These are phyloP conservation scores for Arthrobotrys conoides DNA, from an alignment of 2,329 filamentous ascomycete genomes.

Conservation along the genomic window DNA sequence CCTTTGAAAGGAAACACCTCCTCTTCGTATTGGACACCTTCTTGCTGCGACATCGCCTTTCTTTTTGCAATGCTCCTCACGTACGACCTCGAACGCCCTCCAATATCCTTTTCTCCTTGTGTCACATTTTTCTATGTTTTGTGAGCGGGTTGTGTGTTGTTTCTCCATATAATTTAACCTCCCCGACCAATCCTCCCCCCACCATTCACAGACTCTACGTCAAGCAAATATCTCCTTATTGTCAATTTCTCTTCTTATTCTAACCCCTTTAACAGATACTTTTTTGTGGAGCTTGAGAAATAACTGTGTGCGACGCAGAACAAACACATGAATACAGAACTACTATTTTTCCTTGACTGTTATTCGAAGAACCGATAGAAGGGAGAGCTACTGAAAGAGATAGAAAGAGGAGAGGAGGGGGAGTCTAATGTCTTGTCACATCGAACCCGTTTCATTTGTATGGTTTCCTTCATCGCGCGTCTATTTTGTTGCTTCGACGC, in stretches of 20 bases:
- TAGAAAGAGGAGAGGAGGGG: constrained; percentile 30
- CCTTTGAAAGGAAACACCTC: constrained; percentile 42
- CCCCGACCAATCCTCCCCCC: constrained; percentile 16
- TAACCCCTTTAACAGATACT: constrained; percentile 39
- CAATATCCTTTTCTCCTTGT: constrained; percentile 39
- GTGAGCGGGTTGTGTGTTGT: constrained; percentile 60
- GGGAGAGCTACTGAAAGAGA: constrained; percentile 16
- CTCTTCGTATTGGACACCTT: constrained; percentile 15
- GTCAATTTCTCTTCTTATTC: constrained; percentile 50
- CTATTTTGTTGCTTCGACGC: constrained; percentile 15
- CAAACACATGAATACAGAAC: constrained; percentile 32
- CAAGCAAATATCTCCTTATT: constrained; percentile 57
- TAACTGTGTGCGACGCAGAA: constrained; percentile 18
- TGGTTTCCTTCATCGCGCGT: constrained; percentile 43
- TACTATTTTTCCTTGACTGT: constrained; percentile 26
- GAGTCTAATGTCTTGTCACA: constrained; percentile 52
- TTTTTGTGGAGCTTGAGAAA: constrained; percentile 43
- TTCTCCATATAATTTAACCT: constrained; percentile 45
- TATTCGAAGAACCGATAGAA: constrained; percentile 23
- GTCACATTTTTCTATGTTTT: constrained; percentile 53
- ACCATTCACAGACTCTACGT: constrained; percentile 56
- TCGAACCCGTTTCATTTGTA: constrained; percentile 55
- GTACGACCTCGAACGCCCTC: constrained; percentile 50
- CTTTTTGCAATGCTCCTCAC: constrained; percentile 48
- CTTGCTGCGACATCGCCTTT: constrained; percentile 21